Base-by-base conservation (phyloP, 768 basidiomycete species). In the Lactifluus pinguis region DNA sequence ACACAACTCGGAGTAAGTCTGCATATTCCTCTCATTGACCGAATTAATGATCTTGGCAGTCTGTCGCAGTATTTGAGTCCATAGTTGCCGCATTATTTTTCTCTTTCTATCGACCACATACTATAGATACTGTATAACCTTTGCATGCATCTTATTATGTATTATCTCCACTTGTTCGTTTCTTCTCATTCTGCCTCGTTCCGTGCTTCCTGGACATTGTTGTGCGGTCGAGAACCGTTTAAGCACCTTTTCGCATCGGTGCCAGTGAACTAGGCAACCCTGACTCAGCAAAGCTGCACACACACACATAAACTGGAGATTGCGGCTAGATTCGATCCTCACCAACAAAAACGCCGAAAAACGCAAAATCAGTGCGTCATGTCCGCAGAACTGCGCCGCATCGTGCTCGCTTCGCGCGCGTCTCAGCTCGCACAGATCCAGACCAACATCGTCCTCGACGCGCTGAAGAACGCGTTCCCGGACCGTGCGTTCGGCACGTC, bases 361-460 rank as follows among this genome's bases (percentile, higher is more conserved):
- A 42, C 14, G 5, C 41, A 42, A 42, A 45, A 47, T 10, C 45
- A 17, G 15, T 17, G 14, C 3, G 3, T 13, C 47, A 55, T 58
- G 56, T 48, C 57, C 29, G 14, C 34, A 42, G 55, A 55, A 55
- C 51, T 74, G 42, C 78, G 84, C 62, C 80, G 77, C 0, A 85
- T 91, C 68, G 80, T 80, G 13, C 76, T 98, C 47, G 95, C 93
- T 48, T 95, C 95, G 10, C 81, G 95, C 42, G 83, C 83, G 45
- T 94, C 92, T 3, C 83, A 92, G 68, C 84, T 98, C 10, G 95
- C 95, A 5, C 84, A 90, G 72, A 80, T 92, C 67, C 95, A 98
- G 73, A 92, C 95, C 17, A 83, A 91, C 69, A 80, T 83, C 57
- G 92, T 94, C 47, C 76, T 85, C 56, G 81, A 80, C 53, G 75